Base-by-base conservation (phyloP, 352 stramenopile genomes). In the Phytophthora tentaculata region DNA sequence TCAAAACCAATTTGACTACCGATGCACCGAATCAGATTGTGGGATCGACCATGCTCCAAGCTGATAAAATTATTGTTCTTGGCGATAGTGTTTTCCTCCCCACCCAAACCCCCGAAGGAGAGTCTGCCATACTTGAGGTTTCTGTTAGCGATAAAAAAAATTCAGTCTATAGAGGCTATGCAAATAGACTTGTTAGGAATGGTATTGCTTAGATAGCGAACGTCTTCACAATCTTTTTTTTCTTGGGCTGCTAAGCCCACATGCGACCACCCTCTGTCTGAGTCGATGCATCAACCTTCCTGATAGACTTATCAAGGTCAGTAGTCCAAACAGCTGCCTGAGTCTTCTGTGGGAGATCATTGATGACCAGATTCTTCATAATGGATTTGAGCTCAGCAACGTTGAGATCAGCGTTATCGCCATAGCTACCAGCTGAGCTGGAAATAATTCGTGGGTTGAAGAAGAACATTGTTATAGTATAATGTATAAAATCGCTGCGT, bases 401-500 rank as follows among this genome's bases (percentile, higher is more conserved):
- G 32, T 61, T 67, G 51, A 49, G 13, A 64, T 70, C 62, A 12
- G 54, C 49, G 63, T 65, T 70, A 28, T 70, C 63, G 19, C 63
- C 63, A 57, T 70, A 70, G 49, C 55, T 70, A 56, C 63, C 63
- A 29, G 17, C 28, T 43, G 63, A 71, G 6, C 32, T 62, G 50
- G 49, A 57, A 53, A 71, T 71, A 50, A 65, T 70, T 17, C 63
- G 54, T 0, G 55, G 47, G 9, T 67, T 67, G 22, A 62, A 53
- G 67, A 60, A 9, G 39, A 72, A 58, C 57, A 67, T 67, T 39
- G n/a, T n/a, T n/a, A n/a, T n/a, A n/a, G n/a, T n/a, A n/a, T n/a
- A n/a, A n/a, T n/a, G n/a, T n/a, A n/a, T n/a, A n/a, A n/a, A n/a
- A n/a, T n/a, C n/a, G n/a, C n/a, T n/a, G n/a, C n/a, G n/a, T n/a